These are phyloP conservation scores for Hirsutella rhossiliensis DNA, from an alignment of 2,329 filamentous ascomycete genomes.

Conservation along the genomic window DNA sequence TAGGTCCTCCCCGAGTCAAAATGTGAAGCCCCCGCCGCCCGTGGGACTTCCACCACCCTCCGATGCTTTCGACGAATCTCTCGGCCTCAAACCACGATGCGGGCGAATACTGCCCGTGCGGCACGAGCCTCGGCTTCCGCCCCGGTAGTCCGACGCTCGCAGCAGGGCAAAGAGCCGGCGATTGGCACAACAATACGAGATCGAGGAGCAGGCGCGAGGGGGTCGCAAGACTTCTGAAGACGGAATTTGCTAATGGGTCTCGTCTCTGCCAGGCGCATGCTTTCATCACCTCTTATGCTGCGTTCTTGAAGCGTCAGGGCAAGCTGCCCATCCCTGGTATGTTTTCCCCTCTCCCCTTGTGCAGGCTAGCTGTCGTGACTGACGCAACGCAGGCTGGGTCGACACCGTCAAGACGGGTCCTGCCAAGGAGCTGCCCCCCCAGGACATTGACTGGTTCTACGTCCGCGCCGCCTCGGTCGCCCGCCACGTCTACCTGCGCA, in stretches of 20 bases:
- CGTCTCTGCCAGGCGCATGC: conserved; percentile 58
- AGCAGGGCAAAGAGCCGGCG: background rate
- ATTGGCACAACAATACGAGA: conserved; percentile 8
- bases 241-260: conserved; percentile 59
- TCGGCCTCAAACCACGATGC: background rate
- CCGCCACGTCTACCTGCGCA: conserved; percentile 98
- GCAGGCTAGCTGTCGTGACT: background rate
- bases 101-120: background rate
- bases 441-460: conserved; percentile 97
- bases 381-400: conserved; percentile 64
- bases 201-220: conserved; percentile 58
- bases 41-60: background rate
- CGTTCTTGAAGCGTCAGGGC: conserved; percentile 88
- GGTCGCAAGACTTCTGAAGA: conserved; percentile 62
- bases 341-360: conserved; percentile 13
- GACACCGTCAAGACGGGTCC: conserved; percentile 98
- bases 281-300: conserved; percentile 78
- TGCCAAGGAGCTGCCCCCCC: conserved; percentile 94
- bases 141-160: background rate
- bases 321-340: conserved; percentile 83
- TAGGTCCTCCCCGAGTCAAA: conserved; percentile 35
- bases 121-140: background rate
- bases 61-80: background rate
- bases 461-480: conserved; percentile 87
- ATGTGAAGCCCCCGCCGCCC: background rate